Evolutionary conservation across 805 yeast genomes (phyloP).

Genomic region (Nematodospora valgi): DNA sequence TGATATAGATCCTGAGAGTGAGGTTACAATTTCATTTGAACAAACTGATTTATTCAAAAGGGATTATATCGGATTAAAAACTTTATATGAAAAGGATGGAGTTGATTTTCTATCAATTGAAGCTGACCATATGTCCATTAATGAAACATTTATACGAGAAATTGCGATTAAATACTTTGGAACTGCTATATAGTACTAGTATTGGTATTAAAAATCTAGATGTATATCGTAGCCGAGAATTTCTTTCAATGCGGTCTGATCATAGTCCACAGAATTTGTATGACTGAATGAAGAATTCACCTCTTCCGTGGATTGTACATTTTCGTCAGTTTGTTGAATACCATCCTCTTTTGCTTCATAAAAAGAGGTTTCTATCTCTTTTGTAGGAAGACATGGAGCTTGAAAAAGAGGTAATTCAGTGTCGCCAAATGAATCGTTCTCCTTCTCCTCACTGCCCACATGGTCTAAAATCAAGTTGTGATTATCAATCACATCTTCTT

Average conservation of each 20-base stretch:
- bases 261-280: no score
- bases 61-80: conserved; percentile 59
- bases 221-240: conserved; percentile 4
- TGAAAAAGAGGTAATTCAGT: no score
- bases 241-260: neutral
- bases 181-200: conserved; percentile 2
- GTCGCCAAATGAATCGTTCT: no score
- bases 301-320: no score
- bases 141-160: conserved; percentile 45
- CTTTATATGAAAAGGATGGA: conserved; percentile 39
- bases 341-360: no score
- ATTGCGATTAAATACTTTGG: conserved; percentile 47
- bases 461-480: no score
- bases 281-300: no score
- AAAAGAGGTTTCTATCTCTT: no score
- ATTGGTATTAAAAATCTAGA: neutral
- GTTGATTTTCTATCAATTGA: conserved; percentile 51
- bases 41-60: conserved; percentile 48
- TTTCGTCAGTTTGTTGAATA: no score
- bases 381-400: no score
- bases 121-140: conserved; percentile 65
- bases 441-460: no score
- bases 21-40: conserved; percentile 40
- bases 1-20: conserved; percentile 47
- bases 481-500: no score